Base-by-base conservation (phyloP, 2,329 filamentous ascomycete species). In the Microdochium paspali region DNA sequence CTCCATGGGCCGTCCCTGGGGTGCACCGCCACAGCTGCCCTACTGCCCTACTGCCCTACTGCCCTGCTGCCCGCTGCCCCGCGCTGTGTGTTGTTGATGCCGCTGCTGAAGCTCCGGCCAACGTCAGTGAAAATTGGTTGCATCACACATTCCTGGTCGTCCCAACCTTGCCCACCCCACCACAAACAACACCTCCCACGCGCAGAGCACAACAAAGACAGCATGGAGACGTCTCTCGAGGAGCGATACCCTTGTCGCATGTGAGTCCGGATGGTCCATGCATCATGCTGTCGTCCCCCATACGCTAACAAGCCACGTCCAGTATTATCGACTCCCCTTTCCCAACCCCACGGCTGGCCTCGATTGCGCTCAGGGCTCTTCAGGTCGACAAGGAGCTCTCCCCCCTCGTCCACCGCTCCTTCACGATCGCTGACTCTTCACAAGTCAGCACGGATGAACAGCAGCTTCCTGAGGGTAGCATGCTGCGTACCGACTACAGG, bases 301-400 rank as follows among this genome's bases (percentile, higher is more conserved):
- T n/a, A n/a, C n/a, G n/a, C 20, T 15, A 44, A 6, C 9, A 23
- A 10, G 13, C 9, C 12, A 18, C 23, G 47, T 45, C 53, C 60
- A 90, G 87, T 58, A 80, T 77, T 50, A 77, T 95, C 52, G 74
- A 82, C 57, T 76, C 93, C 50, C 91, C 93, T 42, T 85, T 97
- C 61, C 90, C 90, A 20, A 87, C 83, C 35, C 65, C 82, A 30
- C 84, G 87, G 52, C 81, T 96, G 44, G 90, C 91, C 46, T 76
- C 74, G 44, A 81, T 85, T 44, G 90, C 91, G 40, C 76, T 87
- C 30, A 77, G 79, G 56, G 80, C 89, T 32, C 76, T 97, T 40
- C 74, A 83, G 49, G 90, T 97, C 56, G 93, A 98, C 67, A 77
- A 83, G 51, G 93, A 98, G 64, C 77, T 97, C 45, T 97, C 91